A percentile compares a stretch with the other conserved stretches of the same genome.
These are phyloP conservation scores for Clavispora santaluciae DNA, from an alignment of 805 yeast species.

Conservation along the genomic window DNA sequence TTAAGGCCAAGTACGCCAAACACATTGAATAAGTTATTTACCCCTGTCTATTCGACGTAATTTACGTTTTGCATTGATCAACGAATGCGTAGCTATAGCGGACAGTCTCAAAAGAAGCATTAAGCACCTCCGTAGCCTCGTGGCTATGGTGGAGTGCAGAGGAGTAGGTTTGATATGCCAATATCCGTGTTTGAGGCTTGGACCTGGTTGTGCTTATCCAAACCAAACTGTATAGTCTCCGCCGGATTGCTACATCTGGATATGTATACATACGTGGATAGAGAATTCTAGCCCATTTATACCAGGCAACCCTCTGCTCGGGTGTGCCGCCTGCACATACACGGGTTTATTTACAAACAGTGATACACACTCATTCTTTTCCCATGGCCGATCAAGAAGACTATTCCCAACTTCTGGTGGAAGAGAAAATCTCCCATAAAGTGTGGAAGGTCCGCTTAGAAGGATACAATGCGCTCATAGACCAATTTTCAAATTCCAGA, in stretches of 20 bases:
- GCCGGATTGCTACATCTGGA: too few relatives aligned
- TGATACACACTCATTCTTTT: not conserved
- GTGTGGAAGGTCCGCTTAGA: slow-evolving; percentile 80
- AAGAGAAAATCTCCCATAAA: slow-evolving; percentile 47
- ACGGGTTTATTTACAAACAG: slow-evolving; percentile 9
- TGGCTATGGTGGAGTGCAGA: not conserved
- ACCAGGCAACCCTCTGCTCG: not conserved
- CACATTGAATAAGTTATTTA: slow-evolving; percentile 12
- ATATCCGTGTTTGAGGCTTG: too few relatives aligned
- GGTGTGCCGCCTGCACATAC: not conserved
- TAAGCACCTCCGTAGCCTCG: too few relatives aligned
- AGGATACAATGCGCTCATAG: slow-evolving; percentile 68
- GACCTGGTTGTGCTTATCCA: too few relatives aligned
- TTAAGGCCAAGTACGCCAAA: slow-evolving; percentile 28
- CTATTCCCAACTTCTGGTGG: slow-evolving; percentile 56
- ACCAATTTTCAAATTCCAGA: slow-evolving; percentile 48
- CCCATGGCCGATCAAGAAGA: slow-evolving; percentile 41
- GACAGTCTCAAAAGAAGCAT: too few relatives aligned
- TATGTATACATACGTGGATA: too few relatives aligned
- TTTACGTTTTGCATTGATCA: slow-evolving; percentile 2
- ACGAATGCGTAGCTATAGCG: not conserved
- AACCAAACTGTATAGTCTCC: too few relatives aligned
- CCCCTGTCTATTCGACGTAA: slow-evolving; percentile 1
- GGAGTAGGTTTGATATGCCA: too few relatives aligned
- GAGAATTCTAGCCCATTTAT: too few relatives aligned